phyloP scores from a whole-genome alignment of 2,329 filamentous ascomycete genomes.

The Davidsoniella australis region DNA sequence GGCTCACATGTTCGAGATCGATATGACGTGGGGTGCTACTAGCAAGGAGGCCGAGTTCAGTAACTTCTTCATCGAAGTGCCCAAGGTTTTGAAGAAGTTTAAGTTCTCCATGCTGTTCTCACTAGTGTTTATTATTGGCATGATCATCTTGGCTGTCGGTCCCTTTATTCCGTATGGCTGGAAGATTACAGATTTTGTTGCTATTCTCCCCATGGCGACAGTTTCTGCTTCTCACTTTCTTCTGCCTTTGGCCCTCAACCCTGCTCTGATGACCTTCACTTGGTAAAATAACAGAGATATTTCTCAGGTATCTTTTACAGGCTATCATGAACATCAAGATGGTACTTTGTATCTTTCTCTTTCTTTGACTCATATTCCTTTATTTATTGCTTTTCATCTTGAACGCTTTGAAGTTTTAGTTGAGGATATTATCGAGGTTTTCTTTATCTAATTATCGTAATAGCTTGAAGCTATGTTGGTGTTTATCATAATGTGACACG shows the following conservation, averaged over 20 bases:
- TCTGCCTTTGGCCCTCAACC: constrained; percentile 56
- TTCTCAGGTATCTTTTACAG: no score
- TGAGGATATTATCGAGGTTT: no score
- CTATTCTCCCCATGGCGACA: constrained; percentile 59
- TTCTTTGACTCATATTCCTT: no score
- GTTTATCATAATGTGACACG: no score
- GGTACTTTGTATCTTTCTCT: no score
- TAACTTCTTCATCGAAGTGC: constrained; percentile 73
- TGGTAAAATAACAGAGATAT: constrained; percentile 31
- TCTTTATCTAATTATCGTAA: no score
- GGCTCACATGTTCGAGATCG: constrained; percentile 67
- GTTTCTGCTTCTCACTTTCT: constrained; percentile 54
- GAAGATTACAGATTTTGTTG: constrained; percentile 54
- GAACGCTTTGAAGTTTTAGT: no score
- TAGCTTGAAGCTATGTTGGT: no score
- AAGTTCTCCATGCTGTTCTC: constrained; percentile 54
- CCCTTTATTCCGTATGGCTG: constrained; percentile 48
- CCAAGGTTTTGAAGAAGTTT: constrained; percentile 63
- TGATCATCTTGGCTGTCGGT: constrained; percentile 47
- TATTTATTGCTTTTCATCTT: no score
- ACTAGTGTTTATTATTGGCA: constrained; percentile 37
- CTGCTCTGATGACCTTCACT: constrained; percentile 64
- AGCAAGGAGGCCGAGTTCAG: constrained; percentile 67
- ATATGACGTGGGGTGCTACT: constrained; percentile 77
- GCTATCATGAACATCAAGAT: no score